Evolutionary conservation across 495 filamentous ascomycete species (phyloP).

Genomic region (Cudoniella acicularis): DNA sequence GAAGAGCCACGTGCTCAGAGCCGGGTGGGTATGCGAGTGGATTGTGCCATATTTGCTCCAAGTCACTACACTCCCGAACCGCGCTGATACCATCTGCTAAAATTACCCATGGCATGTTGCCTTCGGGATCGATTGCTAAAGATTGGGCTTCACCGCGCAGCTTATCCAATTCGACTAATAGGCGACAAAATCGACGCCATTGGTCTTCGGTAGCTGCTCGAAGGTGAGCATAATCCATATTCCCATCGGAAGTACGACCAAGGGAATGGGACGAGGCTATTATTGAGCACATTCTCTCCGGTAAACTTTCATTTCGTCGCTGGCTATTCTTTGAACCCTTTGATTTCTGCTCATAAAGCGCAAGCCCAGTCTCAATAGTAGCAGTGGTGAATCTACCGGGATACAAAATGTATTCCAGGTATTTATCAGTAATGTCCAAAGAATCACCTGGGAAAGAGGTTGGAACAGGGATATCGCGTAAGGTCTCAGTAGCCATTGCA

Average conservation of each 20-base stretch:
- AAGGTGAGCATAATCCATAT: slow-evolving; percentile 71
- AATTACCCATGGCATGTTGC: slow-evolving; percentile 75
- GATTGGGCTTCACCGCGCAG: slow-evolving; percentile 75
- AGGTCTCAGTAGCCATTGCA: slow-evolving; percentile 61
- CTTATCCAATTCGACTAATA: slow-evolving; percentile 81
- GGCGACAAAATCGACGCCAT: slow-evolving; percentile 85
- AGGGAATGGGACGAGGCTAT: slow-evolving; percentile 62
- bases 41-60: slow-evolving; percentile 69
- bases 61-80: slow-evolving; percentile 71
- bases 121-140: slow-evolving; percentile 65
- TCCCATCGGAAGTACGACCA: slow-evolving; percentile 53
- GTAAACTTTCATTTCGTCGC: slow-evolving; percentile 49
- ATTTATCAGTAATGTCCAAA: slow-evolving; percentile 60
- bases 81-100: slow-evolving; percentile 74
- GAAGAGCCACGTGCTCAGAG: slow-evolving; percentile 10
- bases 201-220: slow-evolving; percentile 68
- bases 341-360: slow-evolving; percentile 64
- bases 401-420: slow-evolving; percentile 72
- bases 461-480: slow-evolving; percentile 49
- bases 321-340: slow-evolving; percentile 35
- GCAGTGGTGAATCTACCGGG: slow-evolving; percentile 73
- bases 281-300: slow-evolving; percentile 65
- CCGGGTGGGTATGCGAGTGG: slow-evolving; percentile 1
- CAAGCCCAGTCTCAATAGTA: slow-evolving; percentile 78
- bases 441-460: slow-evolving; percentile 56